Evolutionary conservation across 1,284 basidiomycete genomes (phyloP).

Genomic region (Entoloma clypeatum): DNA sequence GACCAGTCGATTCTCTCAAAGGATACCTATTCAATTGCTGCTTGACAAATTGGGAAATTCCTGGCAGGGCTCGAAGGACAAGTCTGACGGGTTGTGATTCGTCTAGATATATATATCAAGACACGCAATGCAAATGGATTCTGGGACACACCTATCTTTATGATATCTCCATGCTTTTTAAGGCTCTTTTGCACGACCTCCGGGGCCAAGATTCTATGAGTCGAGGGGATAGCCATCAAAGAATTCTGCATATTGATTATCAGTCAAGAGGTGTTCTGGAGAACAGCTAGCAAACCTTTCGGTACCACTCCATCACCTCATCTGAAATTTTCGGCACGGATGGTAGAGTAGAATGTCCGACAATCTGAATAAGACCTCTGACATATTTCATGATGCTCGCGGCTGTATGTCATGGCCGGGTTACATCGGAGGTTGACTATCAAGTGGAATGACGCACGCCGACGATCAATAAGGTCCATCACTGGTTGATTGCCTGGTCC

Average conservation of each 20-base stretch:
- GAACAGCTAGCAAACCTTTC: conserved; percentile 39
- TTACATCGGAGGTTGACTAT: conserved; percentile 7
- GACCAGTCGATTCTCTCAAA: no score
- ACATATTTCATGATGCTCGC: conserved; percentile 58
- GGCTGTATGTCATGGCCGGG: conserved; percentile 25
- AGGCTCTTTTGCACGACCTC: conserved; percentile 46
- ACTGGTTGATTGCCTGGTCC: conserved; percentile 77
- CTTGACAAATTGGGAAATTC: conserved; percentile 51
- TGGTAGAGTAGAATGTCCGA: conserved; percentile 63
- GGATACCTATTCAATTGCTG: conserved; percentile 21
- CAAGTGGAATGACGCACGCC: conserved; percentile 46
- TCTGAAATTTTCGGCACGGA: conserved; percentile 47
- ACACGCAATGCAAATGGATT: neutral
- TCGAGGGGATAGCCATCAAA: conserved; percentile 57
- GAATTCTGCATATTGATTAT: conserved; percentile 48
- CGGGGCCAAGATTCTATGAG: conserved; percentile 48
- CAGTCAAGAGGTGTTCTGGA: conserved; percentile 6
- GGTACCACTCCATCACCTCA: conserved; percentile 61
- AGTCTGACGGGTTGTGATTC: conserved; percentile 60
- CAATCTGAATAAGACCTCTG: conserved; percentile 72
- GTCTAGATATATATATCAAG: conserved; percentile 35
- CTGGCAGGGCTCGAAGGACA: conserved; percentile 56
- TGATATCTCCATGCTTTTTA: conserved; percentile 58
- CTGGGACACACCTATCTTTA: conserved; percentile 47
- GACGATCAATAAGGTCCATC: conserved; percentile 66